phyloP scores from a whole-genome alignment of 1,284 basidiomycete species.

The Tilletia caries region DNA sequence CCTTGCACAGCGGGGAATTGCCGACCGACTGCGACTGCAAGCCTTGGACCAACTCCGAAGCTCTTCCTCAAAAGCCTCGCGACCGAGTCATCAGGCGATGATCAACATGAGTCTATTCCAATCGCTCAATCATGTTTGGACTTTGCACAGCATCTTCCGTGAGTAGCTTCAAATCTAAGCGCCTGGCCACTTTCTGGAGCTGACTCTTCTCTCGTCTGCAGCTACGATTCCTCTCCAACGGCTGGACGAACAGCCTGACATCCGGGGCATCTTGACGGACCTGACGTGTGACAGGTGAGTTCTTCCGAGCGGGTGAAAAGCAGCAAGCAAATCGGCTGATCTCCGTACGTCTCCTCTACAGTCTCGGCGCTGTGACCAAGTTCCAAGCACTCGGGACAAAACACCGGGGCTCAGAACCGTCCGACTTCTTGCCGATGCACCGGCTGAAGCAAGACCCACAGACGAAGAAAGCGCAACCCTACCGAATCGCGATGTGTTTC shows the following conservation, averaged over 20 bases:
- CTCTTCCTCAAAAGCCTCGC: background rate
- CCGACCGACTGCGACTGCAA: background rate
- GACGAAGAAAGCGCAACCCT: background rate
- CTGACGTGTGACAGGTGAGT: background rate
- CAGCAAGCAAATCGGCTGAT: no score
- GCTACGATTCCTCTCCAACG: background rate
- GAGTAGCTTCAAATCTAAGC: background rate
- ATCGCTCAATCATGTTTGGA: background rate
- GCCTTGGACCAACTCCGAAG: background rate
- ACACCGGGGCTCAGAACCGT: background rate
- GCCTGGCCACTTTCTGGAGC: no score
- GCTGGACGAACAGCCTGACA: background rate
- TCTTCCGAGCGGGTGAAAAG: no score
- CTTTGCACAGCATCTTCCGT: background rate
- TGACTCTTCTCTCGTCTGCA: background rate
- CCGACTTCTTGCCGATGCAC: background rate
- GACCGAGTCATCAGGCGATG: background rate
- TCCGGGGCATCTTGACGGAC: background rate
- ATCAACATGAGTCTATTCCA: conserved; percentile 5
- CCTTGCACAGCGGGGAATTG: background rate
- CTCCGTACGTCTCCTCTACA: background rate
- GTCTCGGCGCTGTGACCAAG: background rate
- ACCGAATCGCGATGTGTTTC: background rate
- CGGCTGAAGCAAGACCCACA: background rate
- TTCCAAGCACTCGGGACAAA: background rate